Evolutionary conservation across 257 asterid genomes (phyloP).

Genomic region (Solanum etuberosum): DNA sequence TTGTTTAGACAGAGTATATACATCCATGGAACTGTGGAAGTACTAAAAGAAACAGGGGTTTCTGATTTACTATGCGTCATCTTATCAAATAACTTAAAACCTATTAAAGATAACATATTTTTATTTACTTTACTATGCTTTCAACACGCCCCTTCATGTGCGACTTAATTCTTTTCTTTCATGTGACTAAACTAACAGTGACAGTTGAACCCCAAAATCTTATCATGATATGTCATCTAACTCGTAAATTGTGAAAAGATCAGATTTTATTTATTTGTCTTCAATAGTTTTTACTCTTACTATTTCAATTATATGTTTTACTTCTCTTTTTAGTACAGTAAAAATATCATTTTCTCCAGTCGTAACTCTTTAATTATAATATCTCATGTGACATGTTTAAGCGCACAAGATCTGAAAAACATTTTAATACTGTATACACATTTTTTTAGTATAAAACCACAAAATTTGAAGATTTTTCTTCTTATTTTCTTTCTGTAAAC

Average conservation of each 20-base stretch:
- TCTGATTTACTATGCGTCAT: background rate
- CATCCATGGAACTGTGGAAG: background rate
- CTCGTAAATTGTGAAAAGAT: background rate
- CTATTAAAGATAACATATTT: background rate
- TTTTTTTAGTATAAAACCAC: background rate
- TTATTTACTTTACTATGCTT: background rate
- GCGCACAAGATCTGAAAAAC: background rate
- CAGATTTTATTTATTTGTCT: background rate
- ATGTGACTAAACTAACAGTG: background rate
- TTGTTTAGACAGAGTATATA: background rate
- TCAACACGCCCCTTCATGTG: background rate
- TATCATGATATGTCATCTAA: background rate
- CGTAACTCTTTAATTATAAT: background rate
- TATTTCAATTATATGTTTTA: background rate
- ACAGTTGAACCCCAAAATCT: background rate
- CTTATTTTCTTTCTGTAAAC: background rate
- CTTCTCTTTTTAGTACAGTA: background rate
- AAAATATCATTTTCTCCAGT: background rate
- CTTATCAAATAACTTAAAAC: background rate
- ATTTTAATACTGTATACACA: too few relatives aligned
- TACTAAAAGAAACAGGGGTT: background rate
- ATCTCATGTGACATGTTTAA: background rate
- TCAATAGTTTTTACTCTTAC: background rate
- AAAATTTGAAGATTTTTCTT: background rate
- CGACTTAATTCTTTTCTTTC: background rate